Conservation (phyloP, 2,329 filamentous ascomycete species). For the Cladosporium sp. region DNA sequence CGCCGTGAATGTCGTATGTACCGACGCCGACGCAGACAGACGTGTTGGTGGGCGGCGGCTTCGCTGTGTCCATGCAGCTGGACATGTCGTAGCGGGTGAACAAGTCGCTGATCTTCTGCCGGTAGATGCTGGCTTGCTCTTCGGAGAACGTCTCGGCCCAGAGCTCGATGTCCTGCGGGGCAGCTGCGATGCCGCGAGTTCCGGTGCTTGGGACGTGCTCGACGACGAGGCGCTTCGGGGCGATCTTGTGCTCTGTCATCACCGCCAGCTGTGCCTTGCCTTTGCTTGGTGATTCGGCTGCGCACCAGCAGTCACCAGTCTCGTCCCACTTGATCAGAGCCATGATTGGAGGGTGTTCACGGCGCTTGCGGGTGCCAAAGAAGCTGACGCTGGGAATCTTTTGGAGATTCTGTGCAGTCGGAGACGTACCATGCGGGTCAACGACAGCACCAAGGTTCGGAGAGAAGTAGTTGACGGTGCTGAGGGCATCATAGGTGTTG, state of each 20-base stretch:
- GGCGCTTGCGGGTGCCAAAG: conserved; percentile 4
- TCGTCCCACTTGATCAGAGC: conserved; percentile 69
- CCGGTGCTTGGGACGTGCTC: conserved; percentile 40
- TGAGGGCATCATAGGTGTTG: conserved; percentile 25
- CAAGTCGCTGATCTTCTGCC: conserved; percentile 12
- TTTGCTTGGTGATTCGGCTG: conserved; percentile 40
- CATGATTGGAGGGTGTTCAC: conserved; percentile 22
- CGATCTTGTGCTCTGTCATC: conserved; percentile 30
- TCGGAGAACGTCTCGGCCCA: conserved; percentile 34
- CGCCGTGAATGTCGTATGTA: conserved; percentile 35
- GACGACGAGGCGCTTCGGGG: conserved; percentile 37
- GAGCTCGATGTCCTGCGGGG: conserved; percentile 40
- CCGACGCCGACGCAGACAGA: conserved; percentile 38
- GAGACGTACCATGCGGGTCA: conserved; percentile 55
- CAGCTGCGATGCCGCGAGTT: conserved; percentile 34
- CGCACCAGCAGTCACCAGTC: conserved; percentile 84
- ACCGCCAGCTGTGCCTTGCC: conserved; percentile 62
- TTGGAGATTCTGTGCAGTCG: conserved; percentile 36
- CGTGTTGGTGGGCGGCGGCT: conserved; percentile 16
- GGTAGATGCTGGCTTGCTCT: conserved; percentile 13
- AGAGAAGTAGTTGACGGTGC: conserved; percentile 66
- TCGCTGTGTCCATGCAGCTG: conserved; percentile 6
- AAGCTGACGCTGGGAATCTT: conserved; percentile 13
- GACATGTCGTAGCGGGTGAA: conserved; percentile 14
- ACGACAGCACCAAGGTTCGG: conserved; percentile 59